Evolutionary conservation across 2,329 filamentous ascomycete species (phyloP), one percentile per base, ranked within the genome.

Genomic region (Ophiostoma sp.): DNA sequence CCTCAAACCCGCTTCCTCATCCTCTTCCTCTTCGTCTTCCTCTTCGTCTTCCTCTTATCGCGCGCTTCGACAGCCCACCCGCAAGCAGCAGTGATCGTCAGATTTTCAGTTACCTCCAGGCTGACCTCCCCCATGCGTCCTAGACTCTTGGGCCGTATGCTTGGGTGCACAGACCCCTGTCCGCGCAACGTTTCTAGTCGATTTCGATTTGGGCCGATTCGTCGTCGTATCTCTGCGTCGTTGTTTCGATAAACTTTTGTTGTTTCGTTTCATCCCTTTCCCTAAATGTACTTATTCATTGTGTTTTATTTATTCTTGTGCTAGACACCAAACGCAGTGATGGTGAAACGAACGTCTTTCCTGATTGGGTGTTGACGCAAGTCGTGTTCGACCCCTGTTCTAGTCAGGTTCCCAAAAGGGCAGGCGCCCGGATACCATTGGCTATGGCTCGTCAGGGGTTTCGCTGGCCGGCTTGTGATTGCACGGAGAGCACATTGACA

Each of bases 241-340:
- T 27, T 27, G 27, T 27, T 27, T 27, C 27, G 27, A 27, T 27
- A 27, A 27, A 1, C 1, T 27, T 27, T 2, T 27, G 27, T 27
- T 49, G 49, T 55, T 55, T 55, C 49, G 49, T 55, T 55, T 55
- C 49, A 55, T 55, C 49, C 49, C 49, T 55, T 55, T 55, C 27
- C 27, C 27, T 27, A 27, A 27, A 27, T 45, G 2, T 45, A 11
- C 42, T 45, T 45, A 45, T 45, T 12, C 3, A n/a, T 11, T n/a
- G 12, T 49, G 1, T 49, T 49, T 49, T 18, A n/a, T 18, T 49
- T n/a, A n/a, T n/a, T 14, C 47, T 5, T 49, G 11, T 47, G 47
- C n/a, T 8, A 52, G 4, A 52, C 42, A 11, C 9, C 47, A 52
- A n/a, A 52, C 45, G 16, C 12, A 47, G 3, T 16, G 5, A 49